Evolutionary conservation across 2,329 filamentous ascomycete genomes (phyloP).

Genomic region (Trichoderma sp.): DNA sequence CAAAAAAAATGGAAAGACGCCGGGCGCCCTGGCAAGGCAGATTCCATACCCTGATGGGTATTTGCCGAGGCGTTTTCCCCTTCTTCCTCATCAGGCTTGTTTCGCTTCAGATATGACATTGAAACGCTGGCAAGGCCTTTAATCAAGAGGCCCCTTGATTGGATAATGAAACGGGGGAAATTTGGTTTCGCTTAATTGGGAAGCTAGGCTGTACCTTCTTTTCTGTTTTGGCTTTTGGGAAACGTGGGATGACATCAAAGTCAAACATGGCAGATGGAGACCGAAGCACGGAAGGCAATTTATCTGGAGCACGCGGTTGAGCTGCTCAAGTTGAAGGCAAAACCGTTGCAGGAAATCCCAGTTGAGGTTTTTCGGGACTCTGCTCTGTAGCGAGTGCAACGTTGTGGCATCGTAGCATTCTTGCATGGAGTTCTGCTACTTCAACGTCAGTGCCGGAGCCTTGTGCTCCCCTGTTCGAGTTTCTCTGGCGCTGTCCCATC

Average conservation of each 20-base stretch:
- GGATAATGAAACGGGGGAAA: slow-evolving; percentile 10
- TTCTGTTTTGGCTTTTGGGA: background rate
- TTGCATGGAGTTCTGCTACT: background rate
- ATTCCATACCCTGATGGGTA: slow-evolving; percentile 21
- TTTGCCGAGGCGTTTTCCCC: slow-evolving; percentile 9
- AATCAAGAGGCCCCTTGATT: slow-evolving; percentile 11
- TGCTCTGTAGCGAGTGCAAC: background rate
- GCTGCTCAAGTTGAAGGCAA: background rate
- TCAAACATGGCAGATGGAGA: background rate
- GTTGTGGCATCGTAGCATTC: background rate
- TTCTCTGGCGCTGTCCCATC: slow-evolving; percentile 6
- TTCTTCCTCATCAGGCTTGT: background rate
- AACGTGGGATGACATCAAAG: slow-evolving; percentile 12
- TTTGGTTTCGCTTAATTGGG: slow-evolving; percentile 3
- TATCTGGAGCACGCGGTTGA: background rate
- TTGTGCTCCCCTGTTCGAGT: background rate
- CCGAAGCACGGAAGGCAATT: background rate
- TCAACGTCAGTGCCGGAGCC: background rate
- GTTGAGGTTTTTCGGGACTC: background rate
- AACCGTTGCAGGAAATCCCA: background rate
- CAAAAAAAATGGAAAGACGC: slow-evolving; percentile 5
- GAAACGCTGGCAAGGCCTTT: slow-evolving; percentile 15
- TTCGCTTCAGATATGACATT: background rate
- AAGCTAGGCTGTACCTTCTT: background rate
- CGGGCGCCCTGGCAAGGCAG: slow-evolving; percentile 19